phyloP scores from a whole-genome alignment of 2,329 filamentous ascomycete species.

The Meredithiella fracta region DNA sequence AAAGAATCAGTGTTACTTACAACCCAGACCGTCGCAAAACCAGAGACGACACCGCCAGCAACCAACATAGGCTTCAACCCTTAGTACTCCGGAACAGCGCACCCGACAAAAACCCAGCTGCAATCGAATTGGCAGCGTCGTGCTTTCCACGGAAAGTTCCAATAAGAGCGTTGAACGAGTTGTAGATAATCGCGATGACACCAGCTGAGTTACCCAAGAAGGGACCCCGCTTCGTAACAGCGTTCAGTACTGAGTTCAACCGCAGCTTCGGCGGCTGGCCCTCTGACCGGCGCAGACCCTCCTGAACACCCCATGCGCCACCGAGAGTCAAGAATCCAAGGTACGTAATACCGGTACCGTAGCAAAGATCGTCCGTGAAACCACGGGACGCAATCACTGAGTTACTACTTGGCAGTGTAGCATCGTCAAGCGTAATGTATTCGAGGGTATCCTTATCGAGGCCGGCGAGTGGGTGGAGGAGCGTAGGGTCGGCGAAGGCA shows the following conservation, averaged over 20 bases:
- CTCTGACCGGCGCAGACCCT: conserved; percentile 68
- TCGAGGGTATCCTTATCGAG: conserved; percentile 86
- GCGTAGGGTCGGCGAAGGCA: conserved; percentile 66
- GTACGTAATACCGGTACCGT: conserved; percentile 90
- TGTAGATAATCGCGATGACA: conserved; percentile 91
- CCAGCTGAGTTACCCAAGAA: conserved; percentile 94
- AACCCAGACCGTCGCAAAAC: conserved; percentile 74
- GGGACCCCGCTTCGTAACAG: conserved; percentile 78
- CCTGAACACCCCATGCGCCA: conserved; percentile 80
- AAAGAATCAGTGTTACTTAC: conserved; percentile 39
- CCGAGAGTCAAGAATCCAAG: conserved; percentile 71
- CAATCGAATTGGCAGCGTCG: conserved; percentile 75
- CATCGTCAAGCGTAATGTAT: conserved; percentile 88
- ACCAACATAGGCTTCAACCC: conserved; percentile 87
- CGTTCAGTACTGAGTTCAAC: conserved; percentile 87
- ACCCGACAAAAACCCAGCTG: conserved; percentile 72
- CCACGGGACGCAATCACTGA: conserved; percentile 86
- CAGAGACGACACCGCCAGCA: conserved; percentile 75
- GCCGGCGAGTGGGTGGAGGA: conserved; percentile 84
- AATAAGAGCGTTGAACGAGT: conserved; percentile 73
- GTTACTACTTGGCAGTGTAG: conserved; percentile 64
- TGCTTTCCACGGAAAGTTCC: conserved; percentile 70
- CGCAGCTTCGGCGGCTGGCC: conserved; percentile 72
- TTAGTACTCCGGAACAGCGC: conserved; percentile 95
- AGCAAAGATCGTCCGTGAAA: conserved; percentile 96